phyloP scores from a whole-genome alignment of 2,329 filamentous ascomycete genomes.

The Lasiodiplodia sp. region DNA sequence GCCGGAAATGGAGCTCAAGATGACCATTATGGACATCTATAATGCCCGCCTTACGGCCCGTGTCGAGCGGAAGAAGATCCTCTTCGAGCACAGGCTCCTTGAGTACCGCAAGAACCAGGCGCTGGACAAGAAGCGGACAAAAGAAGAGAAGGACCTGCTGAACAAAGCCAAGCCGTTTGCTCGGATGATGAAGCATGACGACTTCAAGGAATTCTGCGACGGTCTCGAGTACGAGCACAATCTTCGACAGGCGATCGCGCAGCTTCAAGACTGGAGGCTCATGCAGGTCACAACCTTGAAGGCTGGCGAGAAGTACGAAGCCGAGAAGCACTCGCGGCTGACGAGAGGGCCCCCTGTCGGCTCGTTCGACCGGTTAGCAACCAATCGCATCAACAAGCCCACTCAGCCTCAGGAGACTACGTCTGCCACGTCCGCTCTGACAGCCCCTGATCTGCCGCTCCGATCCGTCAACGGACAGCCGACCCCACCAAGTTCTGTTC shows the following conservation, averaged over 20 bases:
- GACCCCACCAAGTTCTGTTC: slow-evolving; percentile 46
- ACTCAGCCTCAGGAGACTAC: slow-evolving; percentile 71
- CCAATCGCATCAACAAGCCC: slow-evolving; percentile 71
- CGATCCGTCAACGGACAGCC: slow-evolving; percentile 57
- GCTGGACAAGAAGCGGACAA: slow-evolving; percentile 91
- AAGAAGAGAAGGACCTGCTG: slow-evolving; percentile 89
- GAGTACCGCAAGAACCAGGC: slow-evolving; percentile 93
- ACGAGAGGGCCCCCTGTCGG: slow-evolving; percentile 73
- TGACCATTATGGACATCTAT: slow-evolving; percentile 98
- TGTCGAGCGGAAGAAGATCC: slow-evolving; percentile 92
- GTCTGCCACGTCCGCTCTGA: slow-evolving; percentile 76
- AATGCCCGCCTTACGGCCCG: slow-evolving; percentile 89
- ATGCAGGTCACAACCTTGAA: slow-evolving; percentile 84
- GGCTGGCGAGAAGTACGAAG: slow-evolving; percentile 89
- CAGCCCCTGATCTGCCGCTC: slow-evolving; percentile 79
- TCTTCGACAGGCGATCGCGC: slow-evolving; percentile 83
- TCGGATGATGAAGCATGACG: slow-evolving; percentile 92
- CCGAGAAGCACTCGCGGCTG: slow-evolving; percentile 79
- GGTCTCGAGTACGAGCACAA: slow-evolving; percentile 92
- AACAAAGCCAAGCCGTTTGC: slow-evolving; percentile 97
- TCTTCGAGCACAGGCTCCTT: slow-evolving; percentile 92
- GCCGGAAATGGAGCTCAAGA: slow-evolving; percentile 95
- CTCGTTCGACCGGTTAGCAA: slow-evolving; percentile 84
- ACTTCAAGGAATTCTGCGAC: slow-evolving; percentile 86
- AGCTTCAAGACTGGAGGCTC: slow-evolving; percentile 92